Conservation (phyloP, 768 basidiomycete species). For the Lentinula sp. region DNA sequence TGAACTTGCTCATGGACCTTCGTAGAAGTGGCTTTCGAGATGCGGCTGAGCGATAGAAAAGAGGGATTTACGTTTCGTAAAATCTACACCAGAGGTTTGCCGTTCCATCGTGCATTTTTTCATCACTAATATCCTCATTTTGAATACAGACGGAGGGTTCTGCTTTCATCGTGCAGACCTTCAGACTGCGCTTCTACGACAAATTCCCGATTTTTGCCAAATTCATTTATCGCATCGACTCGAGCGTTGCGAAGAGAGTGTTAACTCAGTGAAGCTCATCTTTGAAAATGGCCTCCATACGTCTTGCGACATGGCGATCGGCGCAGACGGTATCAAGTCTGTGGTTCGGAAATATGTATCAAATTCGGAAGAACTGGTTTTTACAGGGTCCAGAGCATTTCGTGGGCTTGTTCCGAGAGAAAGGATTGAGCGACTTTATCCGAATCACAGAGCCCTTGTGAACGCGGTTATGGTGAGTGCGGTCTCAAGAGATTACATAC, state of each 20-base stretch:
- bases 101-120: not conserved
- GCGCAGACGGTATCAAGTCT: constrained; percentile 8
- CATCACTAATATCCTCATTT: not conserved
- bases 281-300: constrained; percentile 2
- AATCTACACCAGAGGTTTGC: constrained; percentile 2
- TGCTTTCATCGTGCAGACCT: constrained; percentile 5
- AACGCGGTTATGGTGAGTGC: constrained; percentile 20
- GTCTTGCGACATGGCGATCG: constrained; percentile 3
- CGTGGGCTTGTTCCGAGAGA: constrained; percentile 26
- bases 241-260: not conserved
- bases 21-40: constrained; percentile 16
- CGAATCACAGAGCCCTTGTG: constrained; percentile 22
- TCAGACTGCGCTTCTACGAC: not conserved
- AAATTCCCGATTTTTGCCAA: constrained; percentile 1
- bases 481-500: no score
- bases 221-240: constrained; percentile 5
- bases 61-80: constrained; percentile 24
- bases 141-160: constrained; percentile 1
- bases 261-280: not conserved
- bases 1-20: not conserved
- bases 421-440: constrained; percentile 18
- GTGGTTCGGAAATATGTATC: not conserved
- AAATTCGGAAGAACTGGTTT: constrained; percentile 18
- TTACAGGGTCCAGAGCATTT: constrained; percentile 31
- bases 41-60: constrained; percentile 26